Percentiles rank a stretch among this genome's conserved stretches.
These are phyloP conservation scores for Euptelea pleiosperma DNA, from an alignment of 164 flowering plant species.

Conservation along the genomic window DNA sequence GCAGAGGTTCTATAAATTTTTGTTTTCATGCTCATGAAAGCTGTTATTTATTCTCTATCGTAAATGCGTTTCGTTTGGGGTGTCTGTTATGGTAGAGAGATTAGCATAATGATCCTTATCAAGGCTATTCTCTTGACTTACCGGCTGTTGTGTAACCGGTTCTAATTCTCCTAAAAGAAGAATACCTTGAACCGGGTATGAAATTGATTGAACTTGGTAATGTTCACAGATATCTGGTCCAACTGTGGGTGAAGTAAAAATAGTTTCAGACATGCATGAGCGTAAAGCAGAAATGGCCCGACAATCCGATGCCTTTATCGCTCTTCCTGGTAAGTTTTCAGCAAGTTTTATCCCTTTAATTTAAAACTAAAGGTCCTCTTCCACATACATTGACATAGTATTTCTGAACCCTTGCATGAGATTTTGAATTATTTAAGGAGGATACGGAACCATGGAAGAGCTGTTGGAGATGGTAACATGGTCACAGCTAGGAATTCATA, in stretches of 20 bases:
- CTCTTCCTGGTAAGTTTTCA: slow-evolving; percentile 72
- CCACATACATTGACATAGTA: too few relatives aligned
- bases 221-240: slow-evolving; percentile 72
- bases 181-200: neutral
- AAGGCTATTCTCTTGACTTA: neutral
- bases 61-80: neutral
- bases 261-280: slow-evolving; percentile 86
- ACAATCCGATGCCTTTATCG: slow-evolving; percentile 86
- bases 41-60: neutral
- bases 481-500: slow-evolving; percentile 94
- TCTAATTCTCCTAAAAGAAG: neutral
- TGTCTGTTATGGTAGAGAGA: neutral
- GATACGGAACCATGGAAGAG: slow-evolving; percentile 98
- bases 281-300: slow-evolving; percentile 85
- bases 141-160: neutral
- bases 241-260: slow-evolving; percentile 76
- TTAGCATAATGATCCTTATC: neutral
- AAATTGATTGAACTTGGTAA: slow-evolving; percentile 7
- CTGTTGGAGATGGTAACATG: slow-evolving; percentile 85
- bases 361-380: neutral
- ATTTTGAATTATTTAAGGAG: slow-evolving; percentile 46
- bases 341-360: neutral
- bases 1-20: neutral
- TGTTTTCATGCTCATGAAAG: neutral
- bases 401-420: neutral